Percentiles rank a stretch among this genome's conserved stretches.
phyloP scores from a whole-genome alignment of 768 basidiomycete species.

The Russula lepida region DNA sequence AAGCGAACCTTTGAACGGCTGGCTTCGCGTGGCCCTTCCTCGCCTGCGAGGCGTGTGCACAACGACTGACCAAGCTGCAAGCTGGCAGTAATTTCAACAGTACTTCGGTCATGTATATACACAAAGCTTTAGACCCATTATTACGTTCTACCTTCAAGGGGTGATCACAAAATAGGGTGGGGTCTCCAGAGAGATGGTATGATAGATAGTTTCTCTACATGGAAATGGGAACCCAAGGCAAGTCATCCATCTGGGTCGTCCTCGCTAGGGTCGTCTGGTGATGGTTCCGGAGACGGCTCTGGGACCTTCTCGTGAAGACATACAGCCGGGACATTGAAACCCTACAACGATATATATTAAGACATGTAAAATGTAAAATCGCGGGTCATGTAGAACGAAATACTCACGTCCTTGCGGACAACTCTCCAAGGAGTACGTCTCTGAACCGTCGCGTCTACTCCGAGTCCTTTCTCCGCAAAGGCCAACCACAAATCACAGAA shows the following conservation, averaged over 20 bases:
- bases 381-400: not conserved
- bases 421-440: constrained; percentile 92
- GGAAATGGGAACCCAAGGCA: not conserved
- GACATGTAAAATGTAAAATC: too few relatives aligned
- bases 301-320: constrained; percentile 30
- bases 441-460: constrained; percentile 61
- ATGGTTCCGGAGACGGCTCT: constrained; percentile 23
- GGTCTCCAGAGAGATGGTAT: not conserved
- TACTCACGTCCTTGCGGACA: constrained; percentile 54
- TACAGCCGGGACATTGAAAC: constrained; percentile 33
- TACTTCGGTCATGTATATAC: too few relatives aligned
- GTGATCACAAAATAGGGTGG: not conserved
- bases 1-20: not conserved
- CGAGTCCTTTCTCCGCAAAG: constrained; percentile 78
- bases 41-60: too few relatives aligned
- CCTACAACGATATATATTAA: constrained; percentile 26
- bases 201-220: not conserved
- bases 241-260: constrained; percentile 14
- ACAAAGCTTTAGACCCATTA: not conserved
- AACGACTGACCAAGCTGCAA: too few relatives aligned
- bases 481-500: constrained; percentile 78
- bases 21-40: not conserved
- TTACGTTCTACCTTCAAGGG: not conserved
- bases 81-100: too few relatives aligned
- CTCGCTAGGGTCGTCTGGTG: constrained; percentile 30